Base-by-base conservation (phyloP, 2,329 filamentous ascomycete genomes). In the Trichophyton simii region DNA sequence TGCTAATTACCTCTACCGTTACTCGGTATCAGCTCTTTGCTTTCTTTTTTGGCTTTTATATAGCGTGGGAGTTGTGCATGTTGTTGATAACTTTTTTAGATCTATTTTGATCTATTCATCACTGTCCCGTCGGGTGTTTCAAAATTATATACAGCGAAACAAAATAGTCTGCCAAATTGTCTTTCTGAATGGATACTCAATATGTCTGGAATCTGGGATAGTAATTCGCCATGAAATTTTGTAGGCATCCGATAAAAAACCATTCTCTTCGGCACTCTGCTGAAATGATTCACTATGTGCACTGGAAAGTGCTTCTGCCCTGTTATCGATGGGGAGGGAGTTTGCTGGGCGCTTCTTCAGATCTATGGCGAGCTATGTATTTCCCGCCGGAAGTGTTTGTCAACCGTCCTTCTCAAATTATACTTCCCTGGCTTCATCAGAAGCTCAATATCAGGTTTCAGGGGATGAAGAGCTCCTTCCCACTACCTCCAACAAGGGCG, bases 401-500 rank as follows among this genome's bases (percentile, higher is more conserved):
- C 34, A 38, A 38, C 9, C 11, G 9, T 38, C 34, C 34, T 13
- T 9, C 9, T 38, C 11, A 38, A 4, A 9, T 11, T 38, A 38
- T 38, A 38, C 11, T 38, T 15, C 55, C 34, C 5, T 58, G 18
- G 6, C n/a, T 50, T 46, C 25, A 25, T n/a, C 44, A 13, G 9
- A 38, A 38, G 34, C 3, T 13, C 34, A 38, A 13, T 38, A 9
- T 13, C 11, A 13, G 34, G 3, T n/a, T 42, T 72, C 52, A 62
- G n/a, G 70, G 67, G 38, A 67, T 64, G 55, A 76, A 75, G 60
- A 75, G 62, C 60, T 72, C 72, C 6, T 50, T 62, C 52, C 74
- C 74, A 58, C 67, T 70, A 4, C 73, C 73, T 42, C 67, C 66
- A 9, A 72, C 67, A 57, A 76, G 54, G 1, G 72, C 72, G 18